phyloP scores from a whole-genome alignment of 352 stramenopile genomes.

The Globisporangium orthogonon region DNA sequence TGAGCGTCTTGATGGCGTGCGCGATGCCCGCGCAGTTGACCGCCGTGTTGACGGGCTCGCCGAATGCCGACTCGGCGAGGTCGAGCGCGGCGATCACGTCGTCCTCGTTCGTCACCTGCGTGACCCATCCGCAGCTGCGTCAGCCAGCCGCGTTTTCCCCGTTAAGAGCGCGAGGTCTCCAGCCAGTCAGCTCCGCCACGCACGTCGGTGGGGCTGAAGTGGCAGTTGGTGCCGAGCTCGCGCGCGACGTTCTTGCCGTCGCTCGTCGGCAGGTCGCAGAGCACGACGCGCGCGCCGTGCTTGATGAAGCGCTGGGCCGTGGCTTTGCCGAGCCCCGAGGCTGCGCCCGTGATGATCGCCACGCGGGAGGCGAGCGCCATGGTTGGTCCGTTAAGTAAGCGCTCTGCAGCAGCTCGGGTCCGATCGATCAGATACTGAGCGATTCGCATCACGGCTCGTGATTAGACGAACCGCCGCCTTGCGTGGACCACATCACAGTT shows the following conservation, averaged over 20 bases:
- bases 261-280: slow-evolving; percentile 89
- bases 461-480: not conserved
- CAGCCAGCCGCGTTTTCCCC: not conserved
- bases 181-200: slow-evolving; percentile 4
- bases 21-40: slow-evolving; percentile 96
- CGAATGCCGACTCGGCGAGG: slow-evolving; percentile 88
- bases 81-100: slow-evolving; percentile 88
- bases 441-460: not conserved
- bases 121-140: not conserved
- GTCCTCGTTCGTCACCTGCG: slow-evolving; percentile 89
- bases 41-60: slow-evolving; percentile 90
- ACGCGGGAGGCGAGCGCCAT: slow-evolving; percentile 66
- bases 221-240: slow-evolving; percentile 68
- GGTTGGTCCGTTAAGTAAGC: too few relatives aligned
- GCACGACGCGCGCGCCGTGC: slow-evolving; percentile 86
- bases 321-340: slow-evolving; percentile 90
- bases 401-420: too few relatives aligned
- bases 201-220: slow-evolving; percentile 80
- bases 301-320: slow-evolving; percentile 89
- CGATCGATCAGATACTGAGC: not conserved
- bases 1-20: slow-evolving; percentile 89
- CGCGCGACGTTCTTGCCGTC: slow-evolving; percentile 73
- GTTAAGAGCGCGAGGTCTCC: not conserved
- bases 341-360: slow-evolving; percentile 90
- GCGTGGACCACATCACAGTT: not conserved